Evolutionary conservation across 164 flowering plant species (phyloP).

Genomic region (Hamamelis virginiana): DNA sequence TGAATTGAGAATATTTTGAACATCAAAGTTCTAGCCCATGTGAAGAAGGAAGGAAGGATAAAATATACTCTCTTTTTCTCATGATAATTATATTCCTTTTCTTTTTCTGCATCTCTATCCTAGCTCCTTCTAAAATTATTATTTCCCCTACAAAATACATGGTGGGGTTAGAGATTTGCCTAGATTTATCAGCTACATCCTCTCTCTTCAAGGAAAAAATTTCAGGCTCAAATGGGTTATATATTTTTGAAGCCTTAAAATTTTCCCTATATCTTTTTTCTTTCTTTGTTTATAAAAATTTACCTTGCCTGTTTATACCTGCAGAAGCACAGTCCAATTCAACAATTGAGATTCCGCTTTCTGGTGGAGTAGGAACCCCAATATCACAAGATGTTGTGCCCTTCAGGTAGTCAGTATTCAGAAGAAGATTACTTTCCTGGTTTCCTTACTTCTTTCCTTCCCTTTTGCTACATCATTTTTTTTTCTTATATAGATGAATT

Average conservation of each 20-base stretch:
- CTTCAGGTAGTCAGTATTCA: constrained; percentile 27
- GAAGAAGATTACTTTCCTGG: background rate
- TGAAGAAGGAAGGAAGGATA: constrained; percentile 8
- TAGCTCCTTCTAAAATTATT: no score
- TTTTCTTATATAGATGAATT: background rate
- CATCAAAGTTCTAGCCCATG: constrained; percentile 9
- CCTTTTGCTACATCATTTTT: background rate
- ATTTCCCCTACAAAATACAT: no score
- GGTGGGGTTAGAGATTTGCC: no score
- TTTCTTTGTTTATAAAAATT: background rate
- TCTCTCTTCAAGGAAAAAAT: no score
- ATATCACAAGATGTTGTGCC: constrained; percentile 30
- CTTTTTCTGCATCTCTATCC: background rate
- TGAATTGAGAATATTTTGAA: constrained; percentile 27
- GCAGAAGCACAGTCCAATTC: constrained; percentile 31
- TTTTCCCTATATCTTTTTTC: background rate
- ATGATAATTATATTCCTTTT: no score
- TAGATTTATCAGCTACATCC: background rate
- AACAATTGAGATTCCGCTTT: constrained; percentile 17
- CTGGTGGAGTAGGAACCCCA: constrained; percentile 16
- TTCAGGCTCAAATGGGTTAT: background rate
- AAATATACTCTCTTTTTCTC: constrained; percentile 3
- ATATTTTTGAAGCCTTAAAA: background rate
- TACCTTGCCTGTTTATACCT: constrained; percentile 6
- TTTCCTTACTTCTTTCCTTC: background rate